A percentile compares a stretch with the other conserved stretches of the same genome.
phyloP scores from a whole-genome alignment of 805 yeast species.

The Yarrowia sp. region DNA sequence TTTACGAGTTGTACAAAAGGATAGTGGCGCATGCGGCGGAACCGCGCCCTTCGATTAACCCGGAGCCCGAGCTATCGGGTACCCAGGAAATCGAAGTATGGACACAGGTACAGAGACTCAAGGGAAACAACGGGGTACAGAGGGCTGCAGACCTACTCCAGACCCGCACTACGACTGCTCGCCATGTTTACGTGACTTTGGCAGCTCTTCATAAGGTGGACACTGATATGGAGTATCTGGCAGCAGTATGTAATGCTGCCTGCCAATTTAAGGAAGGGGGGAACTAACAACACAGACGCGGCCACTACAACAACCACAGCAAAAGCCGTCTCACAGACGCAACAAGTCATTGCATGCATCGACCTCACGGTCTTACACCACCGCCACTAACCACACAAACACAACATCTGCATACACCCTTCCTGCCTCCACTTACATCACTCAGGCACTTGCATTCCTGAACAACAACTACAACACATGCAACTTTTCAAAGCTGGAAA shows the following conservation, averaged over 20 bases:
- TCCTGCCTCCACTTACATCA: neutral
- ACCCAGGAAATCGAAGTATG: constrained; percentile 15
- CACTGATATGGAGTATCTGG: neutral
- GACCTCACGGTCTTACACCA: neutral
- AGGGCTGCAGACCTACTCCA: neutral
- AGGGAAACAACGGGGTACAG: neutral
- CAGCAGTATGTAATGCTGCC: neutral
- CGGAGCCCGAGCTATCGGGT: constrained; percentile 6
- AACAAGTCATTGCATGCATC: constrained; percentile 1
- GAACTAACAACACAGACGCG: constrained; percentile 9
- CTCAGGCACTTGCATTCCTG: constrained; percentile 5
- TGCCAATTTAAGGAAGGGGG: neutral
- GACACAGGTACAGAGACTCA: constrained; percentile 2
- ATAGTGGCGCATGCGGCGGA: constrained; percentile 9
- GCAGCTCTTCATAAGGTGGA: constrained; percentile 11
- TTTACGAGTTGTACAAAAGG: constrained; percentile 3
- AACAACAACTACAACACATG: neutral
- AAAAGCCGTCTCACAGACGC: neutral
- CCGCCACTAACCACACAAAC: constrained; percentile 7
- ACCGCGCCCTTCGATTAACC: constrained; percentile 14
- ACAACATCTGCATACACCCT: neutral
- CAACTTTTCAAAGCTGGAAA: constrained; percentile 15
- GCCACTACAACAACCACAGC: neutral
- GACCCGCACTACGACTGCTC: neutral
- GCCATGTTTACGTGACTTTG: neutral